phyloP scores from a whole-genome alignment of 257 asterid genomes.

The Scutellaria barbata region DNA sequence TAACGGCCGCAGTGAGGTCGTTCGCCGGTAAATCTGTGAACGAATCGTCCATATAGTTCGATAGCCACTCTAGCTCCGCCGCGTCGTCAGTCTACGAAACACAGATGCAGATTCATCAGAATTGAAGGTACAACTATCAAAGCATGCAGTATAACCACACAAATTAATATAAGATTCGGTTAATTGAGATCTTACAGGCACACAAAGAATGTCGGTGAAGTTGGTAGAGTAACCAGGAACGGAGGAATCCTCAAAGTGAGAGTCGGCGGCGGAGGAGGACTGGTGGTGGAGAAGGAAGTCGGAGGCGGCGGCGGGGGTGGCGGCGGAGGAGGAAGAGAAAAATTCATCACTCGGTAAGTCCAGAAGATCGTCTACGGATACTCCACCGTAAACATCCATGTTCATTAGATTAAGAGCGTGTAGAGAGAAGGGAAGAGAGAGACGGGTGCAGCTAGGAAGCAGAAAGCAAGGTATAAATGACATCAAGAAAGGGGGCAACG shows the following conservation, averaged over 20 bases:
- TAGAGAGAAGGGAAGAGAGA: conserved; percentile 26
- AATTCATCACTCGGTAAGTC: conserved; percentile 60
- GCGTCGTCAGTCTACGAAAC: conserved; percentile 56
- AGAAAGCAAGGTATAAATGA: conserved; percentile 51
- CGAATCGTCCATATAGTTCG: conserved; percentile 73
- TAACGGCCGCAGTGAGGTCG: conserved; percentile 42
- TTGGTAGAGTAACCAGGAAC: conserved; percentile 40
- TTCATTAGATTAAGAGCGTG: not conserved
- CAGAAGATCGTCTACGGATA: conserved; percentile 65
- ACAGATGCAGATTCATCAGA: not conserved
- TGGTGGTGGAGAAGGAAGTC: conserved; percentile 45
- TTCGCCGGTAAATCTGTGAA: conserved; percentile 52
- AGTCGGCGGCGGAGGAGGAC: conserved; percentile 32
- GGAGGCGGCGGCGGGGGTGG: conserved; percentile 32
- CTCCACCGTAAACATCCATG: conserved; percentile 64
- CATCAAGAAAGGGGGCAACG: conserved; percentile 50
- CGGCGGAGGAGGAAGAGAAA: conserved; percentile 41
- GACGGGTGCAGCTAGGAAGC: conserved; percentile 35
- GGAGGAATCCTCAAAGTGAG: conserved; percentile 28
- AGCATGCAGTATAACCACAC: conserved; percentile 9
- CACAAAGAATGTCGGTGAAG: conserved; percentile 52
- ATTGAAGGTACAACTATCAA: conserved; percentile 20
- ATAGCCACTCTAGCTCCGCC: conserved; percentile 82
- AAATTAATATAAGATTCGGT: not conserved
- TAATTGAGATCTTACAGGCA: conserved; percentile 50